A percentile compares a stretch with the other conserved stretches of the same genome.
phyloP scores from a whole-genome alignment of 441 rosid species.

The Corymbia calophylla region DNA sequence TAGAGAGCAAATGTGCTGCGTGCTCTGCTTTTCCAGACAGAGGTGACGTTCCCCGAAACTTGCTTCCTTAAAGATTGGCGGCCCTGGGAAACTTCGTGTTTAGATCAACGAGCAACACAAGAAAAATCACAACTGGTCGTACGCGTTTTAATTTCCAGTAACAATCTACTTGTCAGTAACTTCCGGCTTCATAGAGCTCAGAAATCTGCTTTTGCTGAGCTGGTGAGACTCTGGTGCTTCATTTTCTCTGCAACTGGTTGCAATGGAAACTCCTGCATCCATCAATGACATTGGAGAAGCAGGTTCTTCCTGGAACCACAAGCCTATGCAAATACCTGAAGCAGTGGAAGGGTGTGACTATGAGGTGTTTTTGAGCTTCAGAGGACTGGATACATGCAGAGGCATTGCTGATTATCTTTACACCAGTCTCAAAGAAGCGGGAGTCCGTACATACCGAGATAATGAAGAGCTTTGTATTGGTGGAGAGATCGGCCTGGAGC shows the following conservation, averaged over 20 bases:
- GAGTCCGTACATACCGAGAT: neutral
- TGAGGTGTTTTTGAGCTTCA: neutral
- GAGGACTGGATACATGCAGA: neutral
- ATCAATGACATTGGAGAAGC: neutral
- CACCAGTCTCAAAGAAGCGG: neutral
- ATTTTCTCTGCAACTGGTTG: neutral
- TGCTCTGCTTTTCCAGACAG: neutral
- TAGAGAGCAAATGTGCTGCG: neutral
- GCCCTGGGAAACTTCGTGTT: neutral
- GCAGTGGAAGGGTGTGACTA: neutral
- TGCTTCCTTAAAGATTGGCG: neutral
- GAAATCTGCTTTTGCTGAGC: neutral
- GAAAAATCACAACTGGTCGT: neutral
- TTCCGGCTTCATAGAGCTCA: neutral
- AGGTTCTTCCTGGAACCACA: neutral
- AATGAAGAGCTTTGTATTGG: rapidly evolving
- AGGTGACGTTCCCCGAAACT: neutral
- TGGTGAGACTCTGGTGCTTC: neutral
- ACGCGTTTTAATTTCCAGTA: neutral
- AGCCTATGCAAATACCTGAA: neutral
- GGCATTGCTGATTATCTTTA: neutral
- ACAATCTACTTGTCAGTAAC: neutral
- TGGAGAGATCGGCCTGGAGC: neutral
- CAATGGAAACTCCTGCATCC: neutral
- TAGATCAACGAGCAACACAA: neutral